These are phyloP conservation scores for Stephania japonica DNA, from an alignment of 164 flowering plant genomes.

Conservation along the genomic window DNA sequence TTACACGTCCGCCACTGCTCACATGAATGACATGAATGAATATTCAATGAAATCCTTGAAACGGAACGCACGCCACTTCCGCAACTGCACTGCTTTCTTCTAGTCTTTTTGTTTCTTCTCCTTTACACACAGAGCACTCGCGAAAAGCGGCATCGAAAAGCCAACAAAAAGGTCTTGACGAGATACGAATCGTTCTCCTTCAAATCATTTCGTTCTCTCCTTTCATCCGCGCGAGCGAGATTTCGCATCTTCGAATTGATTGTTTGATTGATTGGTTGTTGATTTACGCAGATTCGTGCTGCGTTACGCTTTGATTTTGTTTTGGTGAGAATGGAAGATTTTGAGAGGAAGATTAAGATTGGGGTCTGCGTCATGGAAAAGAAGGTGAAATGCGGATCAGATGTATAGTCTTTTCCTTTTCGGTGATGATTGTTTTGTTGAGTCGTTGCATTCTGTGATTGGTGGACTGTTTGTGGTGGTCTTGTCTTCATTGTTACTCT, in stretches of 20 bases:
- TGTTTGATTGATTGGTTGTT: not conserved
- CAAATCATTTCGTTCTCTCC: not conserved
- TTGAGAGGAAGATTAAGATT: conserved; percentile 46
- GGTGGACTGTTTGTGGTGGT: not conserved
- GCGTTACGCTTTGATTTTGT: not conserved
- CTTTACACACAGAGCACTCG: not conserved
- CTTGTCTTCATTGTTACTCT: not conserved
- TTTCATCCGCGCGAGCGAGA: not conserved
- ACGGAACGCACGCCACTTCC: not conserved
- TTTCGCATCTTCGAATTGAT: not conserved
- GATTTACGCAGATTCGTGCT: not conserved
- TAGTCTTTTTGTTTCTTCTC: not conserved
- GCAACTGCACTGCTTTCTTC: not conserved
- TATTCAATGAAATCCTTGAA: not conserved
- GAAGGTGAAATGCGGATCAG: conserved; percentile 96
- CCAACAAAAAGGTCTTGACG: not conserved
- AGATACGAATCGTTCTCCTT: not conserved
- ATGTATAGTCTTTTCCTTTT: conserved; percentile 27
- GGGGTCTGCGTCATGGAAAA: conserved; percentile 99
- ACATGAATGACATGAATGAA: not conserved
- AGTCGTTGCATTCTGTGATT: not conserved
- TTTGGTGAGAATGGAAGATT: conserved; percentile 17
- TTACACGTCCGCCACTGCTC: not conserved
- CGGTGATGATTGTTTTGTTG: not conserved
- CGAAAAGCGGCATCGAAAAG: not conserved